Evolutionary conservation across 1,139 yeast genomes (phyloP).

Genomic region (Saccharomyces uvarum): DNA sequence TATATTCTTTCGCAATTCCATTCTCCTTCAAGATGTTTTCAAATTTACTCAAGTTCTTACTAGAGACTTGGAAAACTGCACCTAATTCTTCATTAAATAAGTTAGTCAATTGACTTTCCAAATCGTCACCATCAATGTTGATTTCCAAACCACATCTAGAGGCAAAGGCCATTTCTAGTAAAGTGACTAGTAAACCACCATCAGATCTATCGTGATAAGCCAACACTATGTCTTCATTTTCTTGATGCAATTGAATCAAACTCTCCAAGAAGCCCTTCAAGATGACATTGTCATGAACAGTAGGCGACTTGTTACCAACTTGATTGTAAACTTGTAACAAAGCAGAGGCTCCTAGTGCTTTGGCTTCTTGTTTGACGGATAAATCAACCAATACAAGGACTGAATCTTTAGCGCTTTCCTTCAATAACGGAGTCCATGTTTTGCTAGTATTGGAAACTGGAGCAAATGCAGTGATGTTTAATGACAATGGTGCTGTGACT

Average conservation of each 20-base stretch:
- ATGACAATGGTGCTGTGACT: constrained; percentile 92
- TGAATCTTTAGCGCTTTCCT: constrained; percentile 44
- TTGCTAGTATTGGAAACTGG: constrained; percentile 77
- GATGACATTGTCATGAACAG: constrained; percentile 59
- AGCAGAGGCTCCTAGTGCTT: constrained; percentile 86
- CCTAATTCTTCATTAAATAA: constrained; percentile 93
- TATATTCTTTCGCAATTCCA: constrained; percentile 50
- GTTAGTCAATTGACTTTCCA: constrained; percentile 39
- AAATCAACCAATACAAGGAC: constrained; percentile 75
- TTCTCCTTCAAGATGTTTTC: constrained; percentile 44
- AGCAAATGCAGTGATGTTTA: constrained; percentile 84
- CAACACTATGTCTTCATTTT: constrained; percentile 49
- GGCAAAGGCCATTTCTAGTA: constrained; percentile 95
- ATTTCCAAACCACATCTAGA: constrained; percentile 76
- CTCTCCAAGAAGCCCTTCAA: constrained; percentile 67
- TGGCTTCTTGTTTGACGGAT: constrained; percentile 46
- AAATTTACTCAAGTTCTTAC: constrained; percentile 48
- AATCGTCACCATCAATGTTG: constrained; percentile 27
- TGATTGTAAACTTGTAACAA: constrained; percentile 87
- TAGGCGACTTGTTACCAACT: constrained; percentile 78
- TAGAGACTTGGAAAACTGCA: constrained; percentile 82
- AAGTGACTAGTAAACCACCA: constrained; percentile 86
- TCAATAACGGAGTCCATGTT: constrained; percentile 92
- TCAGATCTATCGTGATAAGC: constrained; percentile 97
- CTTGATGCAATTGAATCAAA: constrained; percentile 58